Base-by-base conservation (phyloP, 2,329 filamentous ascomycete genomes). In the Alternaria atra region DNA sequence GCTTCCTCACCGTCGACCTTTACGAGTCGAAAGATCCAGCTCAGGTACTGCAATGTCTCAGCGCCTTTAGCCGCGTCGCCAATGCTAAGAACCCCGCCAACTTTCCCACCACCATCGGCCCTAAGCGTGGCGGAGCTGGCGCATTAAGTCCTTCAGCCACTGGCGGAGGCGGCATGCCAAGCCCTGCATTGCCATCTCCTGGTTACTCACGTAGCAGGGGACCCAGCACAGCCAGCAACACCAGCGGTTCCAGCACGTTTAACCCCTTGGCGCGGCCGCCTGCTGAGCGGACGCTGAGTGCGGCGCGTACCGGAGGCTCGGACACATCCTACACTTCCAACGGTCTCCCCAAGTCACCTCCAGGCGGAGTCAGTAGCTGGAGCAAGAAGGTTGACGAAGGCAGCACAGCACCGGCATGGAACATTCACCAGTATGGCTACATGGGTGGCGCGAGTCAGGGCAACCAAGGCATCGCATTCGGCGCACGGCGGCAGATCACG, bases 401-500 rank as follows among this genome's bases (percentile, higher is more conserved):
- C 15, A 86, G 85, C 44, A 97, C 94, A 2, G 85, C 90, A 27
- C 95, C 95, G 0, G 95, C 95, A 1, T 99, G 95, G 95, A 99
- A 98, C 76, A 98, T 98, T 70, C 91, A 94, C 58, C 95, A 99
- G 77, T 99, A 99, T 76, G 79, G 95, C 7, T 99, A 97, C 80
- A 95, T 98, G 91, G 95, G 95, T 59, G 95, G 95, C 50, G 95
- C 95, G 27, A 97, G 92, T 73, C 95, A 99, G 78, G 94, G 93
- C 3, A 98, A 97, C 71, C 89, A 97, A 63, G 95, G 95, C 17
- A 93, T 99, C 69, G 89, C 92, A 10, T 98, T 98, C 79, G 95
- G 95, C 57, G 92, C 90, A 17, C 88, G 94, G 70, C 88, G 95
- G 61, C 95, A 99, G 80, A 98, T 99, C 75, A 98, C 94, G 8